Base-by-base conservation (phyloP, 2,329 filamentous ascomycete species). In the Kalmusia sp. region DNA sequence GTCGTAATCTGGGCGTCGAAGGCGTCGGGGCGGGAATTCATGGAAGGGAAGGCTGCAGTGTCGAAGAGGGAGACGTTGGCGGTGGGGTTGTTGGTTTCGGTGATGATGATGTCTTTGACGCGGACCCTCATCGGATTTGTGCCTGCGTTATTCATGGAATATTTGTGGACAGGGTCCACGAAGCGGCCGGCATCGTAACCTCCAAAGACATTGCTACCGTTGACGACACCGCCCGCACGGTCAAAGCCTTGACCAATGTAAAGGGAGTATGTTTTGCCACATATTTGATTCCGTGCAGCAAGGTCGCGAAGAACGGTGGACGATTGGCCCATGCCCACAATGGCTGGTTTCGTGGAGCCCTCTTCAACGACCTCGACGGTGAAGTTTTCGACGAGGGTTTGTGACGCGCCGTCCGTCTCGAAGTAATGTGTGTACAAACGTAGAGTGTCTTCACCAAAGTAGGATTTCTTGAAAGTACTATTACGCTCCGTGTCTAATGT, bases 141-240 rank as follows among this genome's bases (percentile, higher is more conserved):
- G 22, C 64, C 63, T 3, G 57, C 52, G 6, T 59, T 57, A 41
- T 70, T 69, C 69, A 71, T 74, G 9, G 57, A 37, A 60, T 72
- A 70, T 43, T 62, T 66, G 54, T 75, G 64, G 1, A 72, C 65
- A 0, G 57, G 58, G 27, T 72, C 75, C 1, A 65, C 68, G 54
- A 79, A 77, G 17, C 77, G 73, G 21, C 75, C 75, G 11, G 75
- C 72, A 56, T 79, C 77, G 54, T 75, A 79, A 19, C 77, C 77
- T n/a, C 77, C 77, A 31, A 78, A 74, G 3, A 71, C 71, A 31
- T 77, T 74, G 52, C 72, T 76, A 22, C 77, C 77, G 48, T 78
- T 79, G 22, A 77, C 68, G 2, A 52, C 59, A 14, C 77, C 77
- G 14, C 73, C 75, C 1, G 75, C 74, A 27, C 75, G 69, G 33